Conservation (phyloP, 495 filamentous ascomycete species). For the Parathielavia hyrcaniae region DNA sequence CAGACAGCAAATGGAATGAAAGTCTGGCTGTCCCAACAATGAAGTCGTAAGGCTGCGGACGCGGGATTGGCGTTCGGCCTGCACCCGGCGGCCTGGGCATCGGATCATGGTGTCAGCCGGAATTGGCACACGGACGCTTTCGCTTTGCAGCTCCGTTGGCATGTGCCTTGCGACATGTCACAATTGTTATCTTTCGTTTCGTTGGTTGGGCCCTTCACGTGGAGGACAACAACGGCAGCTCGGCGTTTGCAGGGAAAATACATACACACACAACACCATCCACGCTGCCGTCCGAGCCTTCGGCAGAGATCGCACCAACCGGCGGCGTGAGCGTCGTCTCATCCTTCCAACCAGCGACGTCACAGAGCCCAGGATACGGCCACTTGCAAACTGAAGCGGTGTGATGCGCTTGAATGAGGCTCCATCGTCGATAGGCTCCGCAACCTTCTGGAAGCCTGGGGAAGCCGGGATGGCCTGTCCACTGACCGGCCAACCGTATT, state of each 20-base stretch:
- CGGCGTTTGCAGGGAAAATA: neutral
- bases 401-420: neutral
- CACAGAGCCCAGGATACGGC: neutral
- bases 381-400: conserved; percentile 3
- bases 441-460: conserved; percentile 12
- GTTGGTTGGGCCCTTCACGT: conserved; percentile 3
- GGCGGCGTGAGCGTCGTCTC: neutral
- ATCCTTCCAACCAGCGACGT: conserved; percentile 1
- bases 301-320: neutral
- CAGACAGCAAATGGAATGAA: neutral
- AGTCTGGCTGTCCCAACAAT: neutral
- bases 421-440: conserved; percentile 3
- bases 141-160: neutral
- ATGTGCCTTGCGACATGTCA: conserved; percentile 1
- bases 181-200: conserved; percentile 8
- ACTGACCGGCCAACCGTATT: neutral
- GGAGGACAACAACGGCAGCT: conserved; percentile 1
- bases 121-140: neutral
- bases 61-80: neutral
- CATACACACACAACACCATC: neutral
- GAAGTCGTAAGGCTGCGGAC: conserved; percentile 13
- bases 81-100: conserved; percentile 6
- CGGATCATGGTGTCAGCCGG: neutral
- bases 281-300: neutral
- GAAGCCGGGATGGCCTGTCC: conserved; percentile 3